Conservation (phyloP, 2,329 filamentous ascomycete species). For the Penicillium sp. region DNA sequence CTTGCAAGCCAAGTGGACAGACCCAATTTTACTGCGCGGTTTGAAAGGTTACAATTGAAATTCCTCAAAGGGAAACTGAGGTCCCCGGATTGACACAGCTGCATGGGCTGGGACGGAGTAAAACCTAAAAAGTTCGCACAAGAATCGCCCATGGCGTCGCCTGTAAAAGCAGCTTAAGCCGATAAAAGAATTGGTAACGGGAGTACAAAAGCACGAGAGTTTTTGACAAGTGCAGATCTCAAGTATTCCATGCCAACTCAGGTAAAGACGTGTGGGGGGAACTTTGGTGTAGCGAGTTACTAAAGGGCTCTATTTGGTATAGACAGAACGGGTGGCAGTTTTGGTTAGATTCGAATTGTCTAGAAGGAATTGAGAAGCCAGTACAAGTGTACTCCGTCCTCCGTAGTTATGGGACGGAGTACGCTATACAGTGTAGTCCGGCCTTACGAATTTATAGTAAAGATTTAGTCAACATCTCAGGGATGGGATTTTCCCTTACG, state of each 20-base stretch:
- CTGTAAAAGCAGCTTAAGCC: slow-evolving; percentile 1
- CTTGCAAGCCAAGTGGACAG: not conserved
- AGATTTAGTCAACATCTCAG: not conserved
- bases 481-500: not conserved
- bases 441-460: not conserved
- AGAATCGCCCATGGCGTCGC: not conserved
- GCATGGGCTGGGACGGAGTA: not conserved
- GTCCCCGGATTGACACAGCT: slow-evolving; percentile 4
- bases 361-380: not conserved
- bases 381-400: too few relatives aligned
- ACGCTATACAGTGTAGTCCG: too few relatives aligned
- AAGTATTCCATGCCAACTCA: not conserved
- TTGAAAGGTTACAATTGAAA: not conserved
- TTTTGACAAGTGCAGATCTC: slow-evolving; percentile 1
- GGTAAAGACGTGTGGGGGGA: slow-evolving; percentile 1
- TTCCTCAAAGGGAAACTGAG: not conserved
- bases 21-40: not conserved
- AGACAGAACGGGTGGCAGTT: not conserved
- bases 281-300: not conserved
- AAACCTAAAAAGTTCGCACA: not conserved
- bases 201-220: not conserved
- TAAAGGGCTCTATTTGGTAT: not conserved
- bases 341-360: not conserved
- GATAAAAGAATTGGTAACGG: not conserved
- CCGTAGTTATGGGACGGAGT: too few relatives aligned